Conservation (phyloP, 805 yeast species). For the Sugiyamaella qingdaonensis region DNA sequence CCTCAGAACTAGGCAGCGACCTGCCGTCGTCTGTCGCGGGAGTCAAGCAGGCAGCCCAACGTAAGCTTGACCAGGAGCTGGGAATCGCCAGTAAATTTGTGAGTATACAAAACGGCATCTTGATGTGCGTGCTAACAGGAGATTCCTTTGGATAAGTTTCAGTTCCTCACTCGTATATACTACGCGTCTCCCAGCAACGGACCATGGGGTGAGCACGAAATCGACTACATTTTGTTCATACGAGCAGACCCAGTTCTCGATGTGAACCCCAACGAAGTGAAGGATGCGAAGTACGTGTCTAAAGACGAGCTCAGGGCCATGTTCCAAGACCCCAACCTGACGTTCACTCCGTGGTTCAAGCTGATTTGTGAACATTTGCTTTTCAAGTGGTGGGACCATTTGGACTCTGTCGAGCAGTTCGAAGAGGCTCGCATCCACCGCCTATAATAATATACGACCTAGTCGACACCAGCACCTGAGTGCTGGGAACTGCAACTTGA, state of each 20-base stretch:
- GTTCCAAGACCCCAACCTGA: conserved; percentile 61
- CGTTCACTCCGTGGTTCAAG: conserved; percentile 98
- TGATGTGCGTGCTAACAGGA: neutral
- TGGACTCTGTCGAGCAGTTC: conserved; percentile 53
- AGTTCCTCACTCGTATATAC: conserved; percentile 89
- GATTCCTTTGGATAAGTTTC: conserved; percentile 59
- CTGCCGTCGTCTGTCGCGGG: conserved; percentile 67
- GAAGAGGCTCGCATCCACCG: conserved; percentile 35
- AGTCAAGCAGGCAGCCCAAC: conserved; percentile 80
- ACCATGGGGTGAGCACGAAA: conserved; percentile 96
- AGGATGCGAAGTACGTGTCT: conserved; percentile 71
- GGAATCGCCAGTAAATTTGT: conserved; percentile 65
- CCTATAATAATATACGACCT: conserved; percentile 21
- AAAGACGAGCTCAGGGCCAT: conserved; percentile 62
- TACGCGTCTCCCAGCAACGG: conserved; percentile 77
- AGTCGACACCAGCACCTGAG: neutral
- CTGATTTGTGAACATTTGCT: conserved; percentile 87
- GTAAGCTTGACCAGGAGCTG: conserved; percentile 89
- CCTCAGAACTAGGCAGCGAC: conserved; percentile 68
- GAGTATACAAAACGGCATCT: neutral
- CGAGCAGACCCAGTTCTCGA: conserved; percentile 46
- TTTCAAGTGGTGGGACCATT: conserved; percentile 89
- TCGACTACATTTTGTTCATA: conserved; percentile 87
- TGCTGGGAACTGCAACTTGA: neutral
- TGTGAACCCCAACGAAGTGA: conserved; percentile 80